Evolutionary conservation across 192 early-diverging fungal species (phyloP).

Genomic region (Glomus cerebriforme): DNA sequence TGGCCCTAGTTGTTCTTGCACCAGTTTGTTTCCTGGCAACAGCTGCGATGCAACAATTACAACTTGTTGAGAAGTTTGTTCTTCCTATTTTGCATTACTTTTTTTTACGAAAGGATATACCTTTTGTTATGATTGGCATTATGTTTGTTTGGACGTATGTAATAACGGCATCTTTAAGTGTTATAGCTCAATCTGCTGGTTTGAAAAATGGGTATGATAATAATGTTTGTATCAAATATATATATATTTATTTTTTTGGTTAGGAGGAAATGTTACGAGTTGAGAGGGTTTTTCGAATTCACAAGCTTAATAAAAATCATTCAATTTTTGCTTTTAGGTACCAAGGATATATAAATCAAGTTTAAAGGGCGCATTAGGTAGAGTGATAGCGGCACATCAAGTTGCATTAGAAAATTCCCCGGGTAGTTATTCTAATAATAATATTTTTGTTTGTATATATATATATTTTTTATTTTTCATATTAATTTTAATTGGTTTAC

Average conservation of each 20-base stretch:
- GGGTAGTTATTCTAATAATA: neutral
- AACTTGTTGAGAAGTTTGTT: constrained; percentile 5
- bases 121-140: constrained; percentile 19
- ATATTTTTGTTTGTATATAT: neutral
- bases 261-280: too few species aligned
- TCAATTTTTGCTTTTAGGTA: constrained; percentile 4
- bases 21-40: constrained; percentile 22
- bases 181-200: constrained; percentile 20
- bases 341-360: constrained; percentile 4
- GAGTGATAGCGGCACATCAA: constrained; percentile 20
- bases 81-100: constrained; percentile 13
- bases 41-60: constrained; percentile 18
- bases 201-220: constrained; percentile 25
- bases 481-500: too few species aligned
- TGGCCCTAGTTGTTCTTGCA: neutral
- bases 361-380: constrained; percentile 17
- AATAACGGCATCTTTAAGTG: constrained; percentile 20
- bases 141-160: constrained; percentile 27
- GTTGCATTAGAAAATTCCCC: constrained; percentile 28
- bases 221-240: neutral
- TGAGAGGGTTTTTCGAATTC: neutral
- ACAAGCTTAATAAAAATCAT: neutral
- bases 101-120: constrained; percentile 25
- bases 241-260: neutral
- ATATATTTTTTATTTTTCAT: neutral